Evolutionary conservation across 306 rosid genomes (phyloP).

Genomic region (Medicago lupulina): DNA sequence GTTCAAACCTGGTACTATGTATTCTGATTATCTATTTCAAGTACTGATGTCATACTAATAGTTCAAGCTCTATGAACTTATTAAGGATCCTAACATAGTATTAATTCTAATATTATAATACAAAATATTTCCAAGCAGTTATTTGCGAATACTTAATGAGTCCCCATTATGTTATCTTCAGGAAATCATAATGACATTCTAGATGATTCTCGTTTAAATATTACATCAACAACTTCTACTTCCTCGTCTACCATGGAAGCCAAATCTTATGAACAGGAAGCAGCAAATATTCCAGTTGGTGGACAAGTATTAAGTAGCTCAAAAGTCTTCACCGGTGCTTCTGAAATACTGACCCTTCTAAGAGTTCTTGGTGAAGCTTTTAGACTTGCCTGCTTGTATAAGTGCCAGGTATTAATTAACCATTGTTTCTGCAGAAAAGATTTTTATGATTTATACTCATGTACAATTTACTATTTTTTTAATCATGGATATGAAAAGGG

Average conservation of each 20-base stretch:
- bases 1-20: background rate
- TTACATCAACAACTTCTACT: conserved; percentile 56
- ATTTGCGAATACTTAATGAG: conserved; percentile 12
- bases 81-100: background rate
- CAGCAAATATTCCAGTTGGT: conserved; percentile 48
- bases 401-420: conserved; percentile 78
- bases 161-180: conserved; percentile 41
- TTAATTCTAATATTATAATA: background rate
- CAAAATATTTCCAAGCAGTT: conserved; percentile 27
- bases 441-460: conserved; percentile 8
- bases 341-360: conserved; percentile 81
- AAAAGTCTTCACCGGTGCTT: conserved; percentile 62
- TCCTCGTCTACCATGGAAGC: conserved; percentile 61
- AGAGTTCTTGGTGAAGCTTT: conserved; percentile 90
- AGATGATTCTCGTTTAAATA: conserved; percentile 75
- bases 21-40: conserved; percentile 6
- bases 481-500: conserved; percentile 5
- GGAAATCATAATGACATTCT: conserved; percentile 73
- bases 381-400: conserved; percentile 86
- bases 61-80: background rate
- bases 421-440: conserved; percentile 33
- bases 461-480: conserved; percentile 15
- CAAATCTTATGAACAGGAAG: conserved; percentile 72
- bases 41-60: background rate
- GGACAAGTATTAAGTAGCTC: conserved; percentile 64